Base-by-base conservation (phyloP, 208 protist species). In the Crithidia sp. region DNA sequence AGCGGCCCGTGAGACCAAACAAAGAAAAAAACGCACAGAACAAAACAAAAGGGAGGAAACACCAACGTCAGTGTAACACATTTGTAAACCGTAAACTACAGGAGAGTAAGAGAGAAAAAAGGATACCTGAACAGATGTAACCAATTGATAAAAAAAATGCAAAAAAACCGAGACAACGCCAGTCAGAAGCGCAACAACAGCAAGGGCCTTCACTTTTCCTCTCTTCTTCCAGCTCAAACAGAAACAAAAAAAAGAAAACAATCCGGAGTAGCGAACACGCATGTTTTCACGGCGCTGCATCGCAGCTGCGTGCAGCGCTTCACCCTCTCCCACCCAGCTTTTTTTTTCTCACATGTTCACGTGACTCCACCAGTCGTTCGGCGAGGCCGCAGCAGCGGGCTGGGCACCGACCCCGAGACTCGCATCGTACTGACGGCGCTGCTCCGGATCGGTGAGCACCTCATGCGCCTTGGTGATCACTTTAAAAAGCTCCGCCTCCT, bases 401-500 rank as follows among this genome's bases (percentile, higher is more conserved):
- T 63, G 74, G 3, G 61, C 58, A 47, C 52, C 36, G 2, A 8
- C 7, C 45, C 45, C 39, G 36, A 95, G 72, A 59, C 89, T 62
- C 7, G 36, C 71, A 55, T 97, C 91, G 63, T 97, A 97, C 71
- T 87, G 69, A 6, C 70, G 70, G 14, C 89, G 82, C 65, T 87
- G 67, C 45, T 77, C 71, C 1, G 79, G 43, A 70, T 97, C 93
- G 7, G 72, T 83, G 16, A 97, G 79, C 53, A 93, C 79, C 77
- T 97, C 93, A 62, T 97, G 54, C 13, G 93, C 93, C 71, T 96
- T 95, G 9, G 93, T 97, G 77, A 97, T 93, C 36, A 91, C 74
- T 74, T 96, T 95, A 70, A 97, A 97, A 37, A 96, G 76, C 68
- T 95, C 89, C 56, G 85, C 83, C 80, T 97, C 93, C 59, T 97